Percentiles rank a stretch among this genome's conserved stretches.
Evolutionary conservation across 805 yeast genomes (phyloP).

Genomic region (Suhomyces xylopsoci): DNA sequence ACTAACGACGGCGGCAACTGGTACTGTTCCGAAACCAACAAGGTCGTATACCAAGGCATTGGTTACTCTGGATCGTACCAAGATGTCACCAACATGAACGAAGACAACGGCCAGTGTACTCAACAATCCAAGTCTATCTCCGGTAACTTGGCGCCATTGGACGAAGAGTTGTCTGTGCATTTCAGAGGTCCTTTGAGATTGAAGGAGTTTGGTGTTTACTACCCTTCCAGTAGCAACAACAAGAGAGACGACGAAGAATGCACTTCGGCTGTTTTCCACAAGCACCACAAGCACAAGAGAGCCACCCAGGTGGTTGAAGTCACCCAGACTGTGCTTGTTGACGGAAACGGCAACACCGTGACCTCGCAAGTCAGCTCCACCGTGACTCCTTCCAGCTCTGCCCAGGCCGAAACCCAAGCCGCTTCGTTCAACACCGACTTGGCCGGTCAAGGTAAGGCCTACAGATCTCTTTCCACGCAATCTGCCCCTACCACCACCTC

Average conservation of each 20-base stretch:
- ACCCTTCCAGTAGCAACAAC: constrained; percentile 49
- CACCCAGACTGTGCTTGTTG: constrained; percentile 74
- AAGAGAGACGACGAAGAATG: constrained; percentile 50
- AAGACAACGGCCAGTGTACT: constrained; percentile 66
- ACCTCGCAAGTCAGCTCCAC: constrained; percentile 21
- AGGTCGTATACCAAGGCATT: constrained; percentile 64
- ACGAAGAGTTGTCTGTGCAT: constrained; percentile 84
- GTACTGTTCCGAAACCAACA: constrained; percentile 67
- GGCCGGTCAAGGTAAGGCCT: constrained; percentile 7
- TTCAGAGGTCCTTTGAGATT: constrained; percentile 86
- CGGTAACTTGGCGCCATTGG: constrained; percentile 74
- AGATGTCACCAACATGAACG: constrained; percentile 79
- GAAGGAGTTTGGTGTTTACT: constrained; percentile 86
- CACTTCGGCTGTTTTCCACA: constrained; percentile 41
- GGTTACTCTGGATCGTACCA: constrained; percentile 84
- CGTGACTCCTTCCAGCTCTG: constrained; percentile 14
- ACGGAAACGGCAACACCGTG: constrained; percentile 50
- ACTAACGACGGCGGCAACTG: constrained; percentile 24
- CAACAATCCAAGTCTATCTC: constrained; percentile 54
- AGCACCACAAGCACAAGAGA: constrained; percentile 54
- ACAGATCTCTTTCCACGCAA: constrained; percentile 8
- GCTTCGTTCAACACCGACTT: constrained; percentile 10
- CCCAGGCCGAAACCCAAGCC: constrained; percentile 10
- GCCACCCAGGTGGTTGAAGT: constrained; percentile 67
- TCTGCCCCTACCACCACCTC: constrained; percentile 15